These are phyloP conservation scores for Entomortierella chlamydospora DNA, from an alignment of 192 early-diverging fungal genomes.

Conservation along the genomic window DNA sequence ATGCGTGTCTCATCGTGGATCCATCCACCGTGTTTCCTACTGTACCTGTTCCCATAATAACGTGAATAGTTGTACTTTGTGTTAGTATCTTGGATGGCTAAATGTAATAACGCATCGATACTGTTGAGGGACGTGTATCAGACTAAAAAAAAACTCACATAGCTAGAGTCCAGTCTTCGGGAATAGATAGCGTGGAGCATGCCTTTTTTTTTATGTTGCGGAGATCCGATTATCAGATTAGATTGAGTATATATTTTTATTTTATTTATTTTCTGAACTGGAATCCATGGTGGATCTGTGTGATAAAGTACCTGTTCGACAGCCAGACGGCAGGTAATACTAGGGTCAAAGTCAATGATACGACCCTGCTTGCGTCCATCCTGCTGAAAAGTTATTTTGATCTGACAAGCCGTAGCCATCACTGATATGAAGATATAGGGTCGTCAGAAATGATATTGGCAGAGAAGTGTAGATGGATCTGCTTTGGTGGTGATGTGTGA, in stretches of 20 bases:
- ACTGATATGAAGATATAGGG: constrained; percentile 3
- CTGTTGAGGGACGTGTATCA: no score
- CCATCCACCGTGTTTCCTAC: constrained; percentile 53
- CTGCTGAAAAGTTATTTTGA: constrained; percentile 30
- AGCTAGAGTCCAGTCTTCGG: constrained; percentile 40
- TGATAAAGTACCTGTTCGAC: constrained; percentile 29
- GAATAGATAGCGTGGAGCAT: constrained; percentile 24
- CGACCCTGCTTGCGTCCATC: constrained; percentile 39
- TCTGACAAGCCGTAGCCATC: constrained; percentile 12
- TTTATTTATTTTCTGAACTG: neutral
- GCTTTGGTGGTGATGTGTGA: no score
- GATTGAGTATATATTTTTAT: neutral
- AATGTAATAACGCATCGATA: no score
- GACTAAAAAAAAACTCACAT: constrained; percentile 47
- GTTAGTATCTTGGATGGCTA: no score
- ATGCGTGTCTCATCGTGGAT: constrained; percentile 42
- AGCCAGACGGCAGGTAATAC: constrained; percentile 26
- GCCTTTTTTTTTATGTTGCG: constrained; percentile 19
- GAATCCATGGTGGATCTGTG: neutral
- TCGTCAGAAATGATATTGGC: no score
- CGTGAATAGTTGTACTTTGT: no score
- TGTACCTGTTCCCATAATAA: constrained; percentile 21
- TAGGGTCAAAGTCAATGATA: constrained; percentile 24
- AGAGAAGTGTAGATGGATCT: neutral
- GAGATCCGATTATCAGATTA: neutral